A percentile compares a stretch with the other conserved stretches of the same genome.
Evolutionary conservation across 164 flowering plant genomes (phyloP).

Genomic region (Cinnamomum micranthum): DNA sequence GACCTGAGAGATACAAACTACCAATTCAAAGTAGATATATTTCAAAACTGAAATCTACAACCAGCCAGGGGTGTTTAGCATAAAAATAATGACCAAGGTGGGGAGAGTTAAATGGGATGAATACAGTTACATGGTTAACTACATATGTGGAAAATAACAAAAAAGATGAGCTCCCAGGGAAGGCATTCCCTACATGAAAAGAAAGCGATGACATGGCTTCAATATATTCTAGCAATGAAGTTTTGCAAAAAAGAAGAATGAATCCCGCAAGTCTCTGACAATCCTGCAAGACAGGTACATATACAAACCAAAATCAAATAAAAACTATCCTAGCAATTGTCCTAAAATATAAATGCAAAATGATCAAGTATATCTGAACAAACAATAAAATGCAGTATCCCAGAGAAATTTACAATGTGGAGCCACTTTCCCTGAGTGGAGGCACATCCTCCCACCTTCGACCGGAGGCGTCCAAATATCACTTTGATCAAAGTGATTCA

Average conservation of each 20-base stretch:
- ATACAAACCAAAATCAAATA: neutral
- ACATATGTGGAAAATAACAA: neutral
- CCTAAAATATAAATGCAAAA: neutral
- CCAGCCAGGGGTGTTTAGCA: constrained; percentile 7
- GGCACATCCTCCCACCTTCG: no score
- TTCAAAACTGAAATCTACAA: neutral
- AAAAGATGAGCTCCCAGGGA: neutral
- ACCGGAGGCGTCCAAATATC: no score
- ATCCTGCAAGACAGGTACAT: constrained; percentile 10
- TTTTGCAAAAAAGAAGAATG: constrained; percentile 5
- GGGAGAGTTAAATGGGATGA: neutral
- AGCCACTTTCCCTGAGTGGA: no score
- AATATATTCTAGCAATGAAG: neutral
- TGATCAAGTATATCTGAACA: neutral
- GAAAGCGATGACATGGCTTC: neutral
- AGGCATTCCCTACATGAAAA: neutral
- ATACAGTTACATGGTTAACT: neutral
- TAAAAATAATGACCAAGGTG: neutral
- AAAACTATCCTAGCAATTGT: neutral
- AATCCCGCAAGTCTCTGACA: neutral
- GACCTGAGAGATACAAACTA: constrained; percentile 3
- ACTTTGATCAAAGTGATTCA: no score
- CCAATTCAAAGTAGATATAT: neutral
- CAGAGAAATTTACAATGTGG: no score
- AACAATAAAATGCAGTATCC: neutral